These are phyloP conservation scores for Drosera spatulata DNA, from an alignment of 179 eudicot species.

Conservation along the genomic window DNA sequence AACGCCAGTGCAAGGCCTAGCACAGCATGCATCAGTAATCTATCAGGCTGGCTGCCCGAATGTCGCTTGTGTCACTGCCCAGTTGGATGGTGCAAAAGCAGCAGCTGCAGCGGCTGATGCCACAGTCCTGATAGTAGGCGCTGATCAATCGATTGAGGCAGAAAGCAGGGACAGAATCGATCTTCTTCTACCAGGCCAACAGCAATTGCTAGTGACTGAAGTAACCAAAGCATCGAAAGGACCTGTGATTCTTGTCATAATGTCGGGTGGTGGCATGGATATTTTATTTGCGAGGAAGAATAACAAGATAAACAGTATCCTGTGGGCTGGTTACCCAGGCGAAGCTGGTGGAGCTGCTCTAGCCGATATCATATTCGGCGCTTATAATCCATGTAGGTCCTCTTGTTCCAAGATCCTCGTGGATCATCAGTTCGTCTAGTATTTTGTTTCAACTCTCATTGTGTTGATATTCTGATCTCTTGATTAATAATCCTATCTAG, in stretches of 20 bases:
- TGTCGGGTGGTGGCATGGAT: conserved; percentile 77
- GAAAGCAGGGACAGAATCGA: conserved; percentile 48
- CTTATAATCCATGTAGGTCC: conserved; percentile 64
- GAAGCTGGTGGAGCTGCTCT: conserved; percentile 82
- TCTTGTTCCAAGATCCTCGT: no score
- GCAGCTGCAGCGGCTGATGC: conserved; percentile 81
- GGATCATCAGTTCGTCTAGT: no score
- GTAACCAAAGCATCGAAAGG: conserved; percentile 53
- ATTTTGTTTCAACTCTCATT: neutral
- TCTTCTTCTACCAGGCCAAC: conserved; percentile 76
- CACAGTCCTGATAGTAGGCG: conserved; percentile 76
- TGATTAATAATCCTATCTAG: conserved; percentile 16
- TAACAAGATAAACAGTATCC: conserved; percentile 41
- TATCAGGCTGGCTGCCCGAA: conserved; percentile 55
- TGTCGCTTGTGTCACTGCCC: conserved; percentile 47
- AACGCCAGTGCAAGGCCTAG: conserved; percentile 67
- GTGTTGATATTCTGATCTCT: neutral
- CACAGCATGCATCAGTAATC: conserved; percentile 53
- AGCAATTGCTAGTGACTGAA: conserved; percentile 50
- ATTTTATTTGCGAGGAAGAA: conserved; percentile 50
- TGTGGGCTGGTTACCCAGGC: conserved; percentile 86
- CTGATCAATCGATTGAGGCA: conserved; percentile 81
- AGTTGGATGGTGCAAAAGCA: conserved; percentile 49
- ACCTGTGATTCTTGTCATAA: conserved; percentile 51
- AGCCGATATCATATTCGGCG: conserved; percentile 76